Conservation (phyloP, 1,284 basidiomycete species). For the Pascua sp. region DNA sequence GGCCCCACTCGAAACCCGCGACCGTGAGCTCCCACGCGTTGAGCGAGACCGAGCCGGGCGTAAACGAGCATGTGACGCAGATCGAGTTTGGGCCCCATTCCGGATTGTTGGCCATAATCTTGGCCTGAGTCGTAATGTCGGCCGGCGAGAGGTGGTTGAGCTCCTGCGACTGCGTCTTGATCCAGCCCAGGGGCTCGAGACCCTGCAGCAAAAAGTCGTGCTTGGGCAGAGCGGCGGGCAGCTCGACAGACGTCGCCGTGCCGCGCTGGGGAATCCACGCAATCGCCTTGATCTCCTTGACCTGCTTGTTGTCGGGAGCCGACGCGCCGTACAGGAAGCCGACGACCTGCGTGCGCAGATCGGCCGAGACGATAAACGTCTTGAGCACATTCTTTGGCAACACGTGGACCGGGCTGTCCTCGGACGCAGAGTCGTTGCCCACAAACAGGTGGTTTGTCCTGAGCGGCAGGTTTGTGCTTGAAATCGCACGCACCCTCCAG, state of each 20-base stretch:
- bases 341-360: constrained; percentile 93
- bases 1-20: constrained; percentile 95
- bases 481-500: constrained; percentile 96
- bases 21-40: constrained; percentile 87
- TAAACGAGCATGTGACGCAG: constrained; percentile 92
- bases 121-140: constrained; percentile 93
- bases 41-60: constrained; percentile 92
- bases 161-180: constrained; percentile 91
- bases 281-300: constrained; percentile 97
- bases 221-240: constrained; percentile 79
- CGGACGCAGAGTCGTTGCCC: constrained; percentile 95
- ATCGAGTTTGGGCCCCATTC: constrained; percentile 93
- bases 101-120: constrained; percentile 91
- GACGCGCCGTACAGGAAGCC: constrained; percentile 90
- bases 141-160: constrained; percentile 86
- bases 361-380: constrained; percentile 88
- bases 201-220: constrained; percentile 94
- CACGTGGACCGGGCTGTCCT: constrained; percentile 94
- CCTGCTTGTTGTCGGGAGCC: constrained; percentile 93
- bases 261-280: constrained; percentile 96
- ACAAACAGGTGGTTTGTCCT: constrained; percentile 98
- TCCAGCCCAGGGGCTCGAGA: constrained; percentile 93
- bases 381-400: constrained; percentile 96
- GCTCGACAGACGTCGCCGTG: constrained; percentile 86
- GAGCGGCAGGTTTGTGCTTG: constrained; percentile 90